Evolutionary conservation across 2,329 filamentous ascomycete genomes (phyloP), one percentile per base, ranked within the genome.

Genomic region (Alternaria arborescens): DNA sequence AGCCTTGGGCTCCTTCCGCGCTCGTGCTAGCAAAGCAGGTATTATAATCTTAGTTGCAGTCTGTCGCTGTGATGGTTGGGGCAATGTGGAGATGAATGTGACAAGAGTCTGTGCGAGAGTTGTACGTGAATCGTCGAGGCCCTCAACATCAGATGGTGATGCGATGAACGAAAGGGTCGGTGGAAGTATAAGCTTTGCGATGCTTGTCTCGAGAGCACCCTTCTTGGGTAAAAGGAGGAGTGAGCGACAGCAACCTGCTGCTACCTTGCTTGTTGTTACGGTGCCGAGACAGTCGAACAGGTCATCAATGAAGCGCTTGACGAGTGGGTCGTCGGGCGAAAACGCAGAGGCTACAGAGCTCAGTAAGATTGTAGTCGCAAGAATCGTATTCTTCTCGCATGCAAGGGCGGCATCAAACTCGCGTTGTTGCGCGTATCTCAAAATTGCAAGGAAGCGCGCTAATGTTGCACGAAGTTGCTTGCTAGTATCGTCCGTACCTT

Each of bases 381-480:
- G 84, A 5, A 99, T 86, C 5, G 91, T 91, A 73, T 98, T 99
- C 82, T 96, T 97, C 72, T 97, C 94, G 76, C 93, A 97, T 1
- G 90, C 84, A 24, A 99, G 83, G 3, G 93, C 93, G 5, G 90
- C 89, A 20, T 94, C 89, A 4, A 84, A 86, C 71, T 94, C 91
- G 41, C 91, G 86, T 75, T 89, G 91, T 78, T 94, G 91, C 0
- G 89, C 90, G 66, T 91, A 84, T 22, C 91, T 84, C 67, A 93
- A 88, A 55, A 96, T 95, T 18, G 90, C 87, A 24, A 97, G 80
- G 82, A 97, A 95, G 5, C 92, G 89, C 30, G 90, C 88, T 10
- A 97, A 83, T 62, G 92, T 95, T 52, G 91, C 92, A 62, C 92
- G 90, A 20, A 97, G 82, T 77, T 97, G 92, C 8, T 86, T 80